Evolutionary conservation across 2,329 filamentous ascomycete genomes (phyloP), one percentile per base, ranked within the genome.

Genomic region (Claviceps sorghi): DNA sequence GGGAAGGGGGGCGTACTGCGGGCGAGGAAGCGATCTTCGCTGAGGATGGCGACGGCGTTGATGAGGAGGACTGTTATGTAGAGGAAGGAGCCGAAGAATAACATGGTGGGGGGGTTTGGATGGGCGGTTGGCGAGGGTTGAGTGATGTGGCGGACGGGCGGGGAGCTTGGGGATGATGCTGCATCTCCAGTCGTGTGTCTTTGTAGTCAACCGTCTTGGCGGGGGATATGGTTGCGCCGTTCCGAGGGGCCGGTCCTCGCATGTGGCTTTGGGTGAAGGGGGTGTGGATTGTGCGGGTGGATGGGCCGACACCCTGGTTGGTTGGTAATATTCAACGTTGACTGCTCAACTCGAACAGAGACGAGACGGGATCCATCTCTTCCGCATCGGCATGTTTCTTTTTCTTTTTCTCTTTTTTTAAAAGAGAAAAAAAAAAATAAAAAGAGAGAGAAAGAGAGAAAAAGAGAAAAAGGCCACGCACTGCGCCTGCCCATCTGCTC

Each of bases 11-110:
- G 55, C 68, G 58, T 65, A 71, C 68, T 94, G 60, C 67, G 84
- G 71, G 85, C 70, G 59, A 95, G 86, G 69, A 95, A 95, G 56
- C 89, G 85, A 71, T 95, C 89, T 79, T 95, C 90, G 61, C 88
- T 95, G 58, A 97, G 84, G 64, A 96, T 82, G 57, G 90, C 88
- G 65, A 97, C 84, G 59, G 88, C 88, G 70, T 98, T 98, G 70
- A 93, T 83, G 65, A 97, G 79, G 63, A 97, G 87, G 66, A 95
- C 76, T 60, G 82, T 78, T 59, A 91, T 66, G 68, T 91, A 90
- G 67, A 93, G 75, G 54, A 93, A 76, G 62, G 82, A 86, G 51
- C 77, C 77, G 57, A 80, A 71, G 72, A 90, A 78, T 58, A 88
- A 73, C 83, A 88, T 87, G 49, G 53, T 64, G 62, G 57, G 8